phyloP scores from a whole-genome alignment of 441 rosid species.

The Gossypium trilobum region DNA sequence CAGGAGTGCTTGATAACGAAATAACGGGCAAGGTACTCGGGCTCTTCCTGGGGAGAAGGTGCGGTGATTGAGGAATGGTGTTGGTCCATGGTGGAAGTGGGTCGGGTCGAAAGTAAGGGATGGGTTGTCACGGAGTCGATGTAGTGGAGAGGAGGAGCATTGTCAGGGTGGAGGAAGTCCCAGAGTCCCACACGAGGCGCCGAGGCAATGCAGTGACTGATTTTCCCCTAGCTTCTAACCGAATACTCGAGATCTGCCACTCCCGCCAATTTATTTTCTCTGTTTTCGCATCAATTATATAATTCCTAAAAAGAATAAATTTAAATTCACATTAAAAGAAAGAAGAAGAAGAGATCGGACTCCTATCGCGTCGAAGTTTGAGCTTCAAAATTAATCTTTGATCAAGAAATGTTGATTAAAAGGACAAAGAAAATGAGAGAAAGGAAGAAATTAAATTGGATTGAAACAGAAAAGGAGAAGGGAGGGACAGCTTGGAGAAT shows the following conservation, averaged over 20 bases:
- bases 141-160: slow-evolving; percentile 54
- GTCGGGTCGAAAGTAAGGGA: slow-evolving; percentile 22
- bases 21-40: slow-evolving; percentile 87
- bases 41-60: slow-evolving; percentile 52
- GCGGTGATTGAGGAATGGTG: slow-evolving; percentile 18
- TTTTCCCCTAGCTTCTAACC: slow-evolving; percentile 77
- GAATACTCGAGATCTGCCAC: slow-evolving; percentile 24
- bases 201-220: slow-evolving; percentile 59
- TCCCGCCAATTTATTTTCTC: background rate
- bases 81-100: slow-evolving; percentile 24
- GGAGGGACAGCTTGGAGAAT: background rate
- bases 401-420: background rate
- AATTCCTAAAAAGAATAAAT: background rate
- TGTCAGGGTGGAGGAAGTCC: slow-evolving; percentile 53
- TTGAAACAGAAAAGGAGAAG: background rate
- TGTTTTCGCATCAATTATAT: background rate
- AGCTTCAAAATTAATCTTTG: background rate
- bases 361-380: background rate
- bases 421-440: background rate
- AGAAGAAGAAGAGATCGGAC: background rate
- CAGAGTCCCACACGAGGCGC: slow-evolving; percentile 54
- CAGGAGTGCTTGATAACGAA: slow-evolving; percentile 88
- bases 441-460: background rate
- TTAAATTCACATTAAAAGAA: background rate
- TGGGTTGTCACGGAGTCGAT: slow-evolving; percentile 32